Conservation (phyloP, 805 yeast genomes). For the Yarrowia sp. region DNA sequence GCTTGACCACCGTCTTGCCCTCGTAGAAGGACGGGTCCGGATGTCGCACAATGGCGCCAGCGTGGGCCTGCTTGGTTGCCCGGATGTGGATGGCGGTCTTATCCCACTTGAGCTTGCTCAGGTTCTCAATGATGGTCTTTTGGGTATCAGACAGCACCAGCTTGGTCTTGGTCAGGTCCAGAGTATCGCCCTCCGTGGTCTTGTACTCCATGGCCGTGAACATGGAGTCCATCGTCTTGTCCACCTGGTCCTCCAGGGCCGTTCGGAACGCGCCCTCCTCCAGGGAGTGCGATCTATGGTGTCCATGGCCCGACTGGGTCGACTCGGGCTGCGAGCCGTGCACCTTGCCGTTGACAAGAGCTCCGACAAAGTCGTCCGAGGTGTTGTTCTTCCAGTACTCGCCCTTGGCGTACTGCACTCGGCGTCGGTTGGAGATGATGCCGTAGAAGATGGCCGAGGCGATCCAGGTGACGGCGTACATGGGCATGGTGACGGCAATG, state of each 20-base stretch:
- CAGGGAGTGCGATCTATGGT: constrained; percentile 19
- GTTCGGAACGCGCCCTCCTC: constrained; percentile 16
- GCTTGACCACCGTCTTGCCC: constrained; percentile 65
- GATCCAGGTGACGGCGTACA: constrained; percentile 41
- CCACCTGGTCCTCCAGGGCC: constrained; percentile 58
- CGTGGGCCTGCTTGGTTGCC: constrained; percentile 67
- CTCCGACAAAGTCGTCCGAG: constrained; percentile 18
- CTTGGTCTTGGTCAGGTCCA: constrained; percentile 18
- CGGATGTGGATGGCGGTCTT: constrained; percentile 71
- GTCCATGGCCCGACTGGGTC: not conserved
- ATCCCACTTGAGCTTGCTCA: constrained; percentile 63
- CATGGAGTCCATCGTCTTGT: constrained; percentile 53
- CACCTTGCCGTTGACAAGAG: constrained; percentile 15
- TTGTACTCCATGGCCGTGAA: constrained; percentile 30
- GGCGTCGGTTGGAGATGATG: constrained; percentile 15
- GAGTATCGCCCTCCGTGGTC: constrained; percentile 19
- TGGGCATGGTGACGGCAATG: constrained; percentile 25
- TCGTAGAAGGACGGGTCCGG: constrained; percentile 56
- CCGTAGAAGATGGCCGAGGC: constrained; percentile 43
- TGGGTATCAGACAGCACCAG: constrained; percentile 40
- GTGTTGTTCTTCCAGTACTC: constrained; percentile 25
- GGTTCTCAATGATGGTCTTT: constrained; percentile 50
- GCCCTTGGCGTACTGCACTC: constrained; percentile 16
- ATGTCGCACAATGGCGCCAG: constrained; percentile 74
- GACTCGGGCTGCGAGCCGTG: not conserved